phyloP scores from a whole-genome alignment of 2,329 filamentous ascomycete species.

The Gremmenia infestans region DNA sequence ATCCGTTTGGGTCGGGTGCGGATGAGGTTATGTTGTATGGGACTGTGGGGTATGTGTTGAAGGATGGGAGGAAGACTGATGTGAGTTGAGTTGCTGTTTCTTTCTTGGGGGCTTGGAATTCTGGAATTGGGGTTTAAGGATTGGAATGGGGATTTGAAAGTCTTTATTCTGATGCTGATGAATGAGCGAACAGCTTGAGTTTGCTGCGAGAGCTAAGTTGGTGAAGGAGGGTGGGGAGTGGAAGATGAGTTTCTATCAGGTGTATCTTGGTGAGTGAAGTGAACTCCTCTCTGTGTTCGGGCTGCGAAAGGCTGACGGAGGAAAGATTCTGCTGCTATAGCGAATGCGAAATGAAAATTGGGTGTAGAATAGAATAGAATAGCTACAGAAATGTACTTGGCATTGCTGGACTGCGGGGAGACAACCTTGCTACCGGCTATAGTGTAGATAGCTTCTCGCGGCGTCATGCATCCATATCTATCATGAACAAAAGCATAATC shows the following conservation, averaged over 20 bases:
- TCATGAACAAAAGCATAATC: not conserved
- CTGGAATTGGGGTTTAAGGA: not conserved
- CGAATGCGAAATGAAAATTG: conserved; percentile 17
- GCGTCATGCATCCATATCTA: not conserved
- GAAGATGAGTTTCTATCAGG: conserved; percentile 29
- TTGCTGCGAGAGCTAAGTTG: conserved; percentile 25
- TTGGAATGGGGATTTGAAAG: not conserved
- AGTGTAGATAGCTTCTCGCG: too few relatives aligned
- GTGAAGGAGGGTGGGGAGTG: conserved; percentile 23
- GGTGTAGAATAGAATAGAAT: too few relatives aligned
- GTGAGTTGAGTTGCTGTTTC: conserved; percentile 11
- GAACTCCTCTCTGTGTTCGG: not conserved
- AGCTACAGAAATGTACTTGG: too few relatives aligned
- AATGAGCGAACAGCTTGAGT: conserved; percentile 20
- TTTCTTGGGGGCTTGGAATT: not conserved
- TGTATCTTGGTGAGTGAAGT: conserved; percentile 22
- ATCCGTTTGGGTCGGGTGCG: conserved; percentile 41
- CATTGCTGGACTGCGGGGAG: not conserved
- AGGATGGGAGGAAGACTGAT: conserved; percentile 37
- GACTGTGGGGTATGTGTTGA: conserved; percentile 47
- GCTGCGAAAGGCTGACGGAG: not conserved
- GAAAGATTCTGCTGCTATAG: conserved; percentile 19
- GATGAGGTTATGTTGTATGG: conserved; percentile 51
- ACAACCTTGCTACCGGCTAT: too few relatives aligned
- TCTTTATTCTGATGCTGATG: not conserved